Conservation (phyloP, 2,329 filamentous ascomycete species). For the Raffaelea ambrosiae region DNA sequence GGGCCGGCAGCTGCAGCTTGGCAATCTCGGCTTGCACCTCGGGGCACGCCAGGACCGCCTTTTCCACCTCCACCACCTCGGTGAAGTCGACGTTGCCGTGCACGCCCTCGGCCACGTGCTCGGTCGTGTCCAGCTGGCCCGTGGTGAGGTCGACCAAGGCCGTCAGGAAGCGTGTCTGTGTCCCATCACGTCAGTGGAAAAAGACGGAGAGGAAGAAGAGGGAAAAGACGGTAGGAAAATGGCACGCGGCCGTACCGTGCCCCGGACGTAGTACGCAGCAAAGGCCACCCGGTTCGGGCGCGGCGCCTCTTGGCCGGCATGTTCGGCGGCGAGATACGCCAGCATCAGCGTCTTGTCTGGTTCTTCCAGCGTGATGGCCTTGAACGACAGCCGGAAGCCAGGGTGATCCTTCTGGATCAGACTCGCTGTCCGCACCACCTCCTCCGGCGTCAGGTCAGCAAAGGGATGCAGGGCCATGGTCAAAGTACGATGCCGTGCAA, state of each 20-base stretch:
- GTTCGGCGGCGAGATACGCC: conserved; percentile 33
- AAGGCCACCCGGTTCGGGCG: conserved; percentile 27
- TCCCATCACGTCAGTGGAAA: no score
- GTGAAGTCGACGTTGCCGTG: conserved; percentile 51
- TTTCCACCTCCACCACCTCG: conserved; percentile 51
- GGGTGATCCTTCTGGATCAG: conserved; percentile 13
- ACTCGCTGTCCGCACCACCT: not conserved
- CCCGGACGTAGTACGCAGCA: not conserved
- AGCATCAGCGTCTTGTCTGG: conserved; percentile 41
- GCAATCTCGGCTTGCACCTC: conserved; percentile 50
- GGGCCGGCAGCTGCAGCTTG: conserved; percentile 52
- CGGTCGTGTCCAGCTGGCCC: not conserved
- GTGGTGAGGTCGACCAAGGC: conserved; percentile 22
- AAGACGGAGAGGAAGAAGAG: no score
- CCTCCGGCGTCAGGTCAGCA: not conserved
- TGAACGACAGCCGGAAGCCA: conserved; percentile 29
- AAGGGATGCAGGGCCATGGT: not conserved
- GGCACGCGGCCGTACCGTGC: no score
- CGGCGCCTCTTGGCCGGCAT: conserved; percentile 19
- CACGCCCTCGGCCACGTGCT: conserved; percentile 27
- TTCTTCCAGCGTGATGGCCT: conserved; percentile 40
- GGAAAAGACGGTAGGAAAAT: no score
- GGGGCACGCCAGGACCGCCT: conserved; percentile 43
- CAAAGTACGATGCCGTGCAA: no score
- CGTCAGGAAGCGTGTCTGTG: conserved; percentile 27